phyloP scores from a whole-genome alignment of 768 basidiomycete genomes.

The Suillus decipiens region DNA sequence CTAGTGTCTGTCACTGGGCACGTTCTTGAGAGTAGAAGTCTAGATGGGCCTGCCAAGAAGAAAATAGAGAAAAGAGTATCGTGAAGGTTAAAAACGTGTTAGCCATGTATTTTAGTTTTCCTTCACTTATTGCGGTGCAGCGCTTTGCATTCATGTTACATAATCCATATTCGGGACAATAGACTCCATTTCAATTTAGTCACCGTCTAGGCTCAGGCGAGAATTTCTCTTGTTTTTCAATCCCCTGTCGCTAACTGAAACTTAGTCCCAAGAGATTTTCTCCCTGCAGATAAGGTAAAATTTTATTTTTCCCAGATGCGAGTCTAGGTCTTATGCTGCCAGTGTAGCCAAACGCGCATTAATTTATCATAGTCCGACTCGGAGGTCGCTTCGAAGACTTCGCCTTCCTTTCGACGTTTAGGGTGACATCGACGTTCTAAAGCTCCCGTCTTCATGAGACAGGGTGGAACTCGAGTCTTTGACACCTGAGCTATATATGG shows the following conservation, averaged over 20 bases:
- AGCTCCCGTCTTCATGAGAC: neutral
- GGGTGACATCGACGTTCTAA: neutral
- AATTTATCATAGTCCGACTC: neutral
- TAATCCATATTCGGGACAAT: constrained; percentile 6
- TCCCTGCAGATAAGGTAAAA: neutral
- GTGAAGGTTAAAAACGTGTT: constrained; percentile 1
- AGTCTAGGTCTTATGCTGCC: neutral
- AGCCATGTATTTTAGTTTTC: neutral
- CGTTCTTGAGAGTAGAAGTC: neutral
- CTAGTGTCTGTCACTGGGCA: neutral
- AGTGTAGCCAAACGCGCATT: constrained; percentile 1
- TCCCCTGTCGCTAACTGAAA: no score
- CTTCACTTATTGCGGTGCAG: neutral
- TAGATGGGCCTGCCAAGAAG: constrained; percentile 6
- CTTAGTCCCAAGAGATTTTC: neutral
- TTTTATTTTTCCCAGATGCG: neutral
- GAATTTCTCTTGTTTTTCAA: neutral
- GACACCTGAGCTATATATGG: neutral
- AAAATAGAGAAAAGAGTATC: neutral
- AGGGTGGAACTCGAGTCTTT: neutral
- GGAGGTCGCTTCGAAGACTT: neutral
- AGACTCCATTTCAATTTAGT: neutral
- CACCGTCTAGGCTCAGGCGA: neutral
- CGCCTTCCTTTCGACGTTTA: neutral
- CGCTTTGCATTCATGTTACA: neutral